phyloP scores from a whole-genome alignment of 345 rosid species.

The Camelina neglecta region DNA sequence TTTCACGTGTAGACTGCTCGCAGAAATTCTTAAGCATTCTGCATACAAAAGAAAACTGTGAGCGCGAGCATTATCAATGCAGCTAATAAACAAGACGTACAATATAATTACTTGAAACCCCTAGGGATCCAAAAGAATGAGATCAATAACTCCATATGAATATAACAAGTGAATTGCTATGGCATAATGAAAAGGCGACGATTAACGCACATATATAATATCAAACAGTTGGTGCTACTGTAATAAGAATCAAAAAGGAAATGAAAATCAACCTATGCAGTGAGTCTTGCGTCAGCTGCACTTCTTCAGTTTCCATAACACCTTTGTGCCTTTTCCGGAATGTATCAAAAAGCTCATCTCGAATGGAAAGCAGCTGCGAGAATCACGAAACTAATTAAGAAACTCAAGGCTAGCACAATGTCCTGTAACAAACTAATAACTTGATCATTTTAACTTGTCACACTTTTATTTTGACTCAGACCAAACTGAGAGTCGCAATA shows the following conservation, averaged over 20 bases:
- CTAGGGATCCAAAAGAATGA: background rate
- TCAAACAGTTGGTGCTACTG: constrained; percentile 7
- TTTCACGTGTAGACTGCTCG: constrained; percentile 80
- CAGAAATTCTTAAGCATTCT: constrained; percentile 90
- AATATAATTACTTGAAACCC: background rate
- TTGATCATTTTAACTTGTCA: background rate
- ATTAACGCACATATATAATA: background rate
- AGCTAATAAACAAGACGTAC: constrained; percentile 2
- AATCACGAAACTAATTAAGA: constrained; percentile 25
- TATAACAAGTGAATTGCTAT: constrained; percentile 12
- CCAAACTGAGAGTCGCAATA: constrained; percentile 20
- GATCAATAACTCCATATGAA: constrained; percentile 25
- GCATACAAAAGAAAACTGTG: constrained; percentile 39
- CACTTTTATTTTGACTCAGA: background rate
- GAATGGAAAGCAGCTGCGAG: constrained; percentile 76
- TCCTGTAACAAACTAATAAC: constrained; percentile 13
- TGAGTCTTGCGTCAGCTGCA: constrained; percentile 80
- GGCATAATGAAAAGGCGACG: background rate
- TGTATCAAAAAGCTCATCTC: constrained; percentile 95
- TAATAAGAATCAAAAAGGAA: constrained; percentile 22
- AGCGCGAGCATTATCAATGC: constrained; percentile 1
- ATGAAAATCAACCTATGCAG: constrained; percentile 66
- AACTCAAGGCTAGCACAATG: constrained; percentile 17
- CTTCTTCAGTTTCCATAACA: constrained; percentile 88
- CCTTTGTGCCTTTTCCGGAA: constrained; percentile 95